Conservation (phyloP, 805 yeast genomes). For the Barnettozyma sp. region DNA sequence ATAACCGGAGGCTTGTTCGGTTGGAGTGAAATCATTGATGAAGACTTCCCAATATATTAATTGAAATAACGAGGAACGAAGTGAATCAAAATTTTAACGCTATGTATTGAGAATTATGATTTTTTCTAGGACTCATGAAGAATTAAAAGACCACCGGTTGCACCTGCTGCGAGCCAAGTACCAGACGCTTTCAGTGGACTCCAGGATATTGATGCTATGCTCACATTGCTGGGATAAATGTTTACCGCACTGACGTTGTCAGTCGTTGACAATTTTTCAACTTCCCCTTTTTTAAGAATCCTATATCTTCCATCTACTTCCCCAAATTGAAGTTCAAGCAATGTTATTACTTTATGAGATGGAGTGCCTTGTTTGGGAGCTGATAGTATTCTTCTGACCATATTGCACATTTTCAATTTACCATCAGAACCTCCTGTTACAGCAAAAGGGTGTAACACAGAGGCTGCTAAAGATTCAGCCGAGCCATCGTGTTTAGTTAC, state of each 20-base stretch:
- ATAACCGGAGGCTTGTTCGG: constrained; percentile 69
- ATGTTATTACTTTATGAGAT: constrained; percentile 26
- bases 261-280: constrained; percentile 23
- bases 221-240: constrained; percentile 44
- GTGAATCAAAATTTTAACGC: no score
- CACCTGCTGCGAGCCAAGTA: constrained; percentile 47
- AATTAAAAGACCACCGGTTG: constrained; percentile 44
- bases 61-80: neutral
- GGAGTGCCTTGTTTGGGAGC: constrained; percentile 27
- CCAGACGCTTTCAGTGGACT: constrained; percentile 39
- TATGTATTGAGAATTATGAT: no score
- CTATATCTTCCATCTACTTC: constrained; percentile 32
- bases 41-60: constrained; percentile 55
- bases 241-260: constrained; percentile 23
- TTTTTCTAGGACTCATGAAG: constrained; percentile 11
- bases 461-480: constrained; percentile 33
- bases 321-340: constrained; percentile 37
- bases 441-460: constrained; percentile 40
- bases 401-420: constrained; percentile 33
- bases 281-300: constrained; percentile 35
- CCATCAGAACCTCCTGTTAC: constrained; percentile 48
- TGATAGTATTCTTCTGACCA: constrained; percentile 31
- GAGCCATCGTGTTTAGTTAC: constrained; percentile 36
- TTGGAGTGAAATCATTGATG: constrained; percentile 61
- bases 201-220: constrained; percentile 51